phyloP scores from a whole-genome alignment of 75 land plant genomes.

The Adiantum capillusveneris region DNA sequence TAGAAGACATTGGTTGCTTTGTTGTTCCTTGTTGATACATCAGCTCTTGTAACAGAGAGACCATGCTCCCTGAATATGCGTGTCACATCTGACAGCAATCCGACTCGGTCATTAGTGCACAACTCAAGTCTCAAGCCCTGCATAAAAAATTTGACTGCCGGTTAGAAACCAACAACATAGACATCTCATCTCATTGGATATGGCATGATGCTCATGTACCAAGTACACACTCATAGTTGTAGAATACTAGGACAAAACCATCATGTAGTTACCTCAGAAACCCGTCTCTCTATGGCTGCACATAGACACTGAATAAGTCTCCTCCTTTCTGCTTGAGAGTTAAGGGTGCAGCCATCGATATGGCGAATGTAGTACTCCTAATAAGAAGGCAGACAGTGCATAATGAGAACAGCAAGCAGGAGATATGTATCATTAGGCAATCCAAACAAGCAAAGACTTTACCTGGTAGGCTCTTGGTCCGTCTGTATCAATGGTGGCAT shows the following conservation, averaged over 20 bases:
- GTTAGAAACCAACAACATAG: too few species aligned
- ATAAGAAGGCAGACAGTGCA: not conserved
- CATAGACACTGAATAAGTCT: conserved; percentile 31
- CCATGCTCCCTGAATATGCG: conserved; percentile 90
- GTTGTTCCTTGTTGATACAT: conserved; percentile 53
- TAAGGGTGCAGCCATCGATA: conserved; percentile 37
- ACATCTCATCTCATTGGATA: too few species aligned
- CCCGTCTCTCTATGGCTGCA: conserved; percentile 41
- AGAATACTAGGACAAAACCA: too few species aligned
- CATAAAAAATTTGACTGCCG: not conserved
- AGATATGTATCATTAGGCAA: not conserved
- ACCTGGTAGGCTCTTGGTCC: conserved; percentile 50
- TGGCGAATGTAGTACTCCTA: conserved; percentile 52
- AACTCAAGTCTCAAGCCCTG: conserved; percentile 87
- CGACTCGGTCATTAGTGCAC: conserved; percentile 46
- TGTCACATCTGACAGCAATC: conserved; percentile 81
- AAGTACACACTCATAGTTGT: too few species aligned
- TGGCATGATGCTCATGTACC: too few species aligned
- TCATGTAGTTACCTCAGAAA: conserved; percentile 31
- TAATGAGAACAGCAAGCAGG: not conserved
- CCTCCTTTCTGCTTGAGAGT: conserved; percentile 36
- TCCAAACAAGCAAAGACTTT: not conserved
- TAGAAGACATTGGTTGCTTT: conserved; percentile 69
- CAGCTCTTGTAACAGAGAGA: conserved; percentile 70
- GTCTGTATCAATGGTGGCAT: conserved; percentile 43